Base-by-base conservation (phyloP, 257 asterid genomes). In the Solanum lycopersicoides region DNA sequence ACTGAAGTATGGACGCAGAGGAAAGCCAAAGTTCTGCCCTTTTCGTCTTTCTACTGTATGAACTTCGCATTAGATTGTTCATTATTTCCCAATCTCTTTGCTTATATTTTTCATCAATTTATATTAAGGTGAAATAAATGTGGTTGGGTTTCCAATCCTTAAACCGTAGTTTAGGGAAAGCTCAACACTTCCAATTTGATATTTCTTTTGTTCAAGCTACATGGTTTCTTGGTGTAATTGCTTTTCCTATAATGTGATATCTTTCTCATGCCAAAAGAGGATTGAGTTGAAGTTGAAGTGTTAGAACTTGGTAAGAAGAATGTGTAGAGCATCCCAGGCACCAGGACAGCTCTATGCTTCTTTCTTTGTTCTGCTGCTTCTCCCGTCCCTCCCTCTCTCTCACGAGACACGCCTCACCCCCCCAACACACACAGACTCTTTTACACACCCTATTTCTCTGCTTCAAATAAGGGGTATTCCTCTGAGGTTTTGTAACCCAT, bases 11-110 rank as follows among this genome's bases (percentile, higher is more conserved):
- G 95, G 98, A 74, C 91, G 95, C 80, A 93, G 92, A 93, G 95
- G 98, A 72, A 95, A 95, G 83, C 98, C 98, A 20, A 93, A 93
- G 88, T 95, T 93, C 86, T 93, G 94, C 89, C 96, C 94, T 53
- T 95, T 95, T 86, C 95, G 91, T 84, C 94, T 95, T 60, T 95
- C 95, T 85, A 90, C 84, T 72, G 96, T 93, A 88, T 90, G 94
- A 87, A 20, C 65, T 83, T 88, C 86, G 71, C 82, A 69, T 77
- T 86, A 23, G 73, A 80, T 87, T 45, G 37, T 35, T 47, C 74
- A 45, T 65, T 69, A 80, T 76, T 86, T 65, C 83, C 39, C 68
- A 32, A 71, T 23, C 37, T 71, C 47, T 34, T 82, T 11, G 69
- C 25, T 5, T 44, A 28, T 80, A 50, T 53, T 28, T 82, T 82